phyloP scores from a whole-genome alignment of 257 asterid species.

The Plectranthus barbatus region DNA sequence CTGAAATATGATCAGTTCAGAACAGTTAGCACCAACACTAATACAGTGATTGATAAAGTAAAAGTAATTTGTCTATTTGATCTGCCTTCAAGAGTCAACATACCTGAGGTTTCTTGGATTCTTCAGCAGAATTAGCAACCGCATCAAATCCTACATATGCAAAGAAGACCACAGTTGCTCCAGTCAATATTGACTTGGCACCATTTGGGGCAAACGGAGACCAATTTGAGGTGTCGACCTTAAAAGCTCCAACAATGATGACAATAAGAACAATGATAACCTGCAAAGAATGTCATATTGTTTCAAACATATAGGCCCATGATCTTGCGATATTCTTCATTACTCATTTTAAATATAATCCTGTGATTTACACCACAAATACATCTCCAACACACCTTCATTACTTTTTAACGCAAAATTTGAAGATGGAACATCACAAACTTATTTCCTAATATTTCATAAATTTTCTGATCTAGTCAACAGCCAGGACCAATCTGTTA shows the following conservation, averaged over 20 bases:
- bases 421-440: neutral
- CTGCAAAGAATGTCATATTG: slow-evolving; percentile 36
- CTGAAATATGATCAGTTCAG: slow-evolving; percentile 39
- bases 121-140: slow-evolving; percentile 98
- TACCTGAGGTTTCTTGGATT: slow-evolving; percentile 93
- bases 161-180: slow-evolving; percentile 94
- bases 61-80: neutral
- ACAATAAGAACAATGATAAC: slow-evolving; percentile 73
- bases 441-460: neutral
- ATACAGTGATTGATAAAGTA: neutral
- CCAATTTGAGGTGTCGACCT: slow-evolving; percentile 89
- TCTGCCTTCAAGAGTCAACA: slow-evolving; percentile 9
- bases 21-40: neutral
- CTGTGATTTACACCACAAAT: neutral
- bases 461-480: too few relatives aligned
- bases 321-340: neutral
- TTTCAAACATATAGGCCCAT: slow-evolving; percentile 20
- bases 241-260: slow-evolving; percentile 63
- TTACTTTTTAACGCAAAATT: too few relatives aligned
- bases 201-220: slow-evolving; percentile 90
- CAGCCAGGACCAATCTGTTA: too few relatives aligned
- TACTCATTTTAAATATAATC: neutral
- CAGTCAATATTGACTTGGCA: slow-evolving; percentile 56
- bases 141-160: slow-evolving; percentile 98
- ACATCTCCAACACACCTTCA: neutral